Base-by-base conservation (phyloP, 2,329 filamentous ascomycete species). In the Monilinia vaccinii-corymbosi region DNA sequence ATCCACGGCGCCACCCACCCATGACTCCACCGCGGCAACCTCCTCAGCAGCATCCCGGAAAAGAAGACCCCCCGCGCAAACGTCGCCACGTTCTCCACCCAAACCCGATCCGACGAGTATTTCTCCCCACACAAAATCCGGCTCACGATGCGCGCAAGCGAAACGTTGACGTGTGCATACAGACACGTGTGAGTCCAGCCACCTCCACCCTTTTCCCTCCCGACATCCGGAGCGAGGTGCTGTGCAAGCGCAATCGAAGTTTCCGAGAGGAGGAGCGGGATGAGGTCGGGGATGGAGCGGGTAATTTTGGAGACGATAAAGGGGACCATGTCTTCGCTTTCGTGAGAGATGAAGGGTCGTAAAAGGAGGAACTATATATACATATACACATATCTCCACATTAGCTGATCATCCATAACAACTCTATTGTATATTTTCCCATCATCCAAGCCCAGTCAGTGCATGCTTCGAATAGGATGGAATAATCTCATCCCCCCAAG, bases 31-130 rank as follows among this genome's bases (percentile, higher is more conserved):
- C 16, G 31, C 13, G 55, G 42, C 11, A 57, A 38, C 13, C 32
- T 38, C 18, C 55, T 36, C 16, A 57, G 8, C 14, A 57, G 10
- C 21, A 57, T 28, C 9, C 55, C 55, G 7, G 44, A 47, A 8
- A 57, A 57, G 18, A 57, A 57, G 8, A 57, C 28, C 2, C 45
- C 55, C 21, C 55, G 21, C 7, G 55, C 55, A 38, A 57, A 57
- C 34, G 42, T 48, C 8, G 55, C 55, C 1, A 57, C 32, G 16
- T 34, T 57, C 16, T 57, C 11, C 9, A 57, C 42, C 42, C 42
- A 57, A 18, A 18, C 32, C 23, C 3, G 10, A 38, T 57, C 44
- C 8, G 25, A 6, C 21, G 55, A 36, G 10, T 57, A 57, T 49
- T 49, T 49, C 21, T 57, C 55, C 1, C 55, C 55, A 28, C 42